Evolutionary conservation across 1,284 basidiomycete genomes (phyloP).

Genomic region (Boletus austroedulis): DNA sequence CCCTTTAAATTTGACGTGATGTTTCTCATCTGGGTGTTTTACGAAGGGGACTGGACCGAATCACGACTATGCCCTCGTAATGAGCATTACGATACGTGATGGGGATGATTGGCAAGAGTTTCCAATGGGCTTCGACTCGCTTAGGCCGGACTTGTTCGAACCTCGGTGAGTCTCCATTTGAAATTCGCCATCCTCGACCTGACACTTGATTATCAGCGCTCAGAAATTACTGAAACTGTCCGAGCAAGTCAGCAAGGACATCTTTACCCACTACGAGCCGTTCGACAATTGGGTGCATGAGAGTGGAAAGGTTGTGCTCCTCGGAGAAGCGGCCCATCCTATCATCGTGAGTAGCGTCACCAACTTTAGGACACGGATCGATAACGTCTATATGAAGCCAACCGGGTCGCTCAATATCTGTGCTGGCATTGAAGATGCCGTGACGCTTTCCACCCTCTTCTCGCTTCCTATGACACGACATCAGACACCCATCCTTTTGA

Average conservation of each 20-base stretch:
- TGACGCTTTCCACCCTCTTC: constrained; percentile 49
- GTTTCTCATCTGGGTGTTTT: not conserved
- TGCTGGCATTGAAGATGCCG: constrained; percentile 51
- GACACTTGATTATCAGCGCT: constrained; percentile 25
- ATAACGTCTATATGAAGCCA: constrained; percentile 29
- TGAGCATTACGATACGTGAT: constrained; percentile 28
- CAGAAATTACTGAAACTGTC: constrained; percentile 43
- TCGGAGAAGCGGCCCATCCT: constrained; percentile 55
- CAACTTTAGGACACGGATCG: not conserved
- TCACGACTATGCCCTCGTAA: constrained; percentile 33
- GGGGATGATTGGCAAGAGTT: constrained; percentile 31
- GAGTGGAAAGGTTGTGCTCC: constrained; percentile 44
- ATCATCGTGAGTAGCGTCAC: constrained; percentile 36
- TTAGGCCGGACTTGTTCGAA: constrained; percentile 34
- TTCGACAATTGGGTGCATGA: constrained; percentile 49
- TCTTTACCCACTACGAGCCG: constrained; percentile 37
- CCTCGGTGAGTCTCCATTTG: constrained; percentile 28
- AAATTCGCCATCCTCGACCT: not conserved
- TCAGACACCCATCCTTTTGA: constrained; percentile 45
- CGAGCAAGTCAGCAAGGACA: constrained; percentile 35
- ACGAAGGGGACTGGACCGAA: constrained; percentile 27
- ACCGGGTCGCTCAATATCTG: constrained; percentile 39
- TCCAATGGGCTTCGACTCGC: constrained; percentile 21
- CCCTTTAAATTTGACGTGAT: no score
- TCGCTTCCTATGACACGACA: constrained; percentile 40